Percentiles rank a stretch among this genome's conserved stretches.
Conservation (phyloP, 1,284 basidiomycete species). For the Microstroma glucosiphilum region DNA sequence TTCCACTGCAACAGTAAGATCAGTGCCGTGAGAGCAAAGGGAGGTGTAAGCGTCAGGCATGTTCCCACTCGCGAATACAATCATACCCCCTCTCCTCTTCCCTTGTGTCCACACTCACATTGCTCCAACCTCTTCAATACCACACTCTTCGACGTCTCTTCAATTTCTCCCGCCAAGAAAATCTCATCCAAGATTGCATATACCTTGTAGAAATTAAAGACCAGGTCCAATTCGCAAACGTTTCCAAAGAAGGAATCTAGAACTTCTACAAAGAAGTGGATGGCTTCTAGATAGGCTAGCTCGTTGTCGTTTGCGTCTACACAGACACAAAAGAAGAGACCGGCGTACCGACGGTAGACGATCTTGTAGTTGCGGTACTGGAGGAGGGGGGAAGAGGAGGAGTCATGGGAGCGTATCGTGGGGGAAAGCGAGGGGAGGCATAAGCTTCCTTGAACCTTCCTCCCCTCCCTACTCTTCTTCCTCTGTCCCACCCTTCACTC, state of each 20-base stretch:
- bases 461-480: not conserved
- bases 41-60: too few species aligned
- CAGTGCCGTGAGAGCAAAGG: too few species aligned
- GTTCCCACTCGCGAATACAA: too few species aligned
- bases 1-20: too few species aligned
- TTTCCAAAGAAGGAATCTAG: conserved; percentile 96
- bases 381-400: not conserved
- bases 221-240: conserved; percentile 90
- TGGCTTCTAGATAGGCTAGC: conserved; percentile 90
- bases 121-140: conserved; percentile 76
- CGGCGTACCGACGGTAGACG: conserved; percentile 61
- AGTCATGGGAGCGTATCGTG: too few species aligned
- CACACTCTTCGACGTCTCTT: conserved; percentile 94
- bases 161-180: conserved; percentile 96
- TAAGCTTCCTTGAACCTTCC: not conserved
- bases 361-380: conserved; percentile 43
- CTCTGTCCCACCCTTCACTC: conserved; percentile 31
- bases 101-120: conserved; percentile 21
- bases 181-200: conserved; percentile 97
- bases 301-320: conserved; percentile 98
- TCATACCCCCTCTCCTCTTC: too few species aligned
- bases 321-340: conserved; percentile 80
- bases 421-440: not conserved
- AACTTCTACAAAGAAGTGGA: conserved; percentile 97
- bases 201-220: conserved; percentile 99